Base-by-base conservation (phyloP, 2,329 filamentous ascomycete species). In the Ascosphaera aggregata region DNA sequence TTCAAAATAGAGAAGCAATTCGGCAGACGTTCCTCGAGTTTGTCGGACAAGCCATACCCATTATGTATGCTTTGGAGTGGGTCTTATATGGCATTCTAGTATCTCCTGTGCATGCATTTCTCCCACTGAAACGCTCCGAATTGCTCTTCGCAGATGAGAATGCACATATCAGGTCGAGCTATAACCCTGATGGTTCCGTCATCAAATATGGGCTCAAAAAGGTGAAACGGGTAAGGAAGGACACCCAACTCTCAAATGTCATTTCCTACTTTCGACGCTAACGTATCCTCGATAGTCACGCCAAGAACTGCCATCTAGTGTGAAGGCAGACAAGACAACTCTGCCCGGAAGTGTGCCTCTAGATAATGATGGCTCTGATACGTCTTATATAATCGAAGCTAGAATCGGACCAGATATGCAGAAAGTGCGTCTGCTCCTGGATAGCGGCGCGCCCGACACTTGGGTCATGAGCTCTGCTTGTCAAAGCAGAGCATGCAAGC, bases 391-490 rank as follows among this genome's bases (percentile, higher is more conserved):
- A 51, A 58, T 63, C 2, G 53, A 55, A 2, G 55, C 69, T 32
- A 56, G 56, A 5, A 57, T 71, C 42, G 67, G 67, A 3, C 61
- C 60, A 11, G 55, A 61, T 42, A 56, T 58, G 30, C 56, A 66
- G 46, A 54, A 60, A 36, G 66, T 69, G 54, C 63, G 63, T 50
- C 56, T 71, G 51, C 51, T 69, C 40, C 48, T 71, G 11, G 67
- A 71, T 48, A 66, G 65, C 1, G 67, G 66, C 5, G 64, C 65
- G 11, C 61, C 64, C 15, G 81, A 80, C 42, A 82, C 76, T 9
- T 93, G 84, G 84, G 71, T 92, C 16, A 89, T 89, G 71, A 70
- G 75, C 20, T 62, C 71, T 13, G 59, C 65, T 40, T 93, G 84
- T 59, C 64, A 54, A 13, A 71, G 71, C 2, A 55, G 64, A 18